These are phyloP conservation scores for Puccinellia tenuiflora DNA, from an alignment of 176 grass and related monocot genomes.

Conservation along the genomic window DNA sequence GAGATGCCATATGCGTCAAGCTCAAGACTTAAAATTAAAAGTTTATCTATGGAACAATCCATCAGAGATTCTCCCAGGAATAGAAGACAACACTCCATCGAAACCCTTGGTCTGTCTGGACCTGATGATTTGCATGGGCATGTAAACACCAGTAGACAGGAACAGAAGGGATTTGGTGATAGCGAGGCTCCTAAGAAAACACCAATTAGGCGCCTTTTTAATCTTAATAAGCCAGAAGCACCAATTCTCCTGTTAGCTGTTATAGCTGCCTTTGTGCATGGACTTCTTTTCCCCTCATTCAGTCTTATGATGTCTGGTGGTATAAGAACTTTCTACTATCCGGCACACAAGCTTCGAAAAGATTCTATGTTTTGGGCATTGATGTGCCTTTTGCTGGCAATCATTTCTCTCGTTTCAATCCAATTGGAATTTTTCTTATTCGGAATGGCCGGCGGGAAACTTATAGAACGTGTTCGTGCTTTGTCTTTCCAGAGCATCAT, in stretches of 20 bases:
- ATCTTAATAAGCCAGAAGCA: slow-evolving; percentile 75
- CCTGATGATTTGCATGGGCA: slow-evolving; percentile 9
- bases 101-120: not conserved
- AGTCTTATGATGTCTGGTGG: slow-evolving; percentile 59
- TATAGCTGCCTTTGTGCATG: slow-evolving; percentile 62
- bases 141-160: not conserved
- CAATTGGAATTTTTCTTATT: slow-evolving; percentile 70
- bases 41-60: slow-evolving; percentile 27
- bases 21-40: slow-evolving; percentile 20
- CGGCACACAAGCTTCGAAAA: slow-evolving; percentile 42
- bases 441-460: slow-evolving; percentile 72
- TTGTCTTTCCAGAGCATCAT: slow-evolving; percentile 64
- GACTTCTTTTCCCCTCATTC: slow-evolving; percentile 63
- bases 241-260: slow-evolving; percentile 46
- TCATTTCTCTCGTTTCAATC: slow-evolving; percentile 43
- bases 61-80: slow-evolving; percentile 33
- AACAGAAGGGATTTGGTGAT: not conserved
- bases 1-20: not conserved
- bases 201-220: slow-evolving; percentile 36
- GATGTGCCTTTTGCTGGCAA: slow-evolving; percentile 42
- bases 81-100: slow-evolving; percentile 23
- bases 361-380: slow-evolving; percentile 72
- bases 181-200: slow-evolving; percentile 30
- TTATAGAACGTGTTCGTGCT: slow-evolving; percentile 65
- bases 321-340: slow-evolving; percentile 69